Evolutionary conservation across 2,329 filamentous ascomycete genomes (phyloP), one percentile per base, ranked within the genome.

Genomic region (Neonectria punicea): DNA sequence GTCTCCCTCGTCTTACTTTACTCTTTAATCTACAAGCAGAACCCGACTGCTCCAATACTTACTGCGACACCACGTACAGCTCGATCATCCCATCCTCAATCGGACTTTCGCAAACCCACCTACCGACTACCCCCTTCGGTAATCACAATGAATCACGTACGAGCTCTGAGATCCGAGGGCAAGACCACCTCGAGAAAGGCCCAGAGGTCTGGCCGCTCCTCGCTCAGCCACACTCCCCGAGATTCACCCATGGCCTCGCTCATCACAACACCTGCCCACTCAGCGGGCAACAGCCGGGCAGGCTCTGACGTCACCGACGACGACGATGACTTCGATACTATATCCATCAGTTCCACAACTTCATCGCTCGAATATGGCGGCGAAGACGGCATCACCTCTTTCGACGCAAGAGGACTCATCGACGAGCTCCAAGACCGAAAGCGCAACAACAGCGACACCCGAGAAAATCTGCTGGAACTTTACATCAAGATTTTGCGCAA

Each of bases 121-220:
- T 22, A 54, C 43, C 57, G 43, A 47, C 44, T 49, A 58, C 10
- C 41, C 30, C 30, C 51, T 47, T 44, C 22, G 49, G 50, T 18
- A 25, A 46, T 25, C 49, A 60, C 53, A 41, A 91, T 91, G 89
- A 88, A 86, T 74, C 88, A 91, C 74, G 82, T 87, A 60, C 84
- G 89, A 71, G 90, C 88, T 55, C 87, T 93, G 63, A 82, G 85
- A 67, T 89, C 91, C 80, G 89, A 88, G 80, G 87, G 87, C 76
- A 93, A 93, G 82, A 93, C 90, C 16, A 80, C 88, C 36, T 93
- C 91, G 51, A 86, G 85, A 73, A 93, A 93, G 78, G 89, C 90
- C 22, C 83, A 84, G 46, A 85, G 86, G 66, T 86, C 85, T 4
- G 84, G 85, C n/a, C 82, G 85, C 32, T 85, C 83, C n/a, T 90